Base-by-base conservation (phyloP, 139 green algal genomes). In the Eudorina sp. region DNA sequence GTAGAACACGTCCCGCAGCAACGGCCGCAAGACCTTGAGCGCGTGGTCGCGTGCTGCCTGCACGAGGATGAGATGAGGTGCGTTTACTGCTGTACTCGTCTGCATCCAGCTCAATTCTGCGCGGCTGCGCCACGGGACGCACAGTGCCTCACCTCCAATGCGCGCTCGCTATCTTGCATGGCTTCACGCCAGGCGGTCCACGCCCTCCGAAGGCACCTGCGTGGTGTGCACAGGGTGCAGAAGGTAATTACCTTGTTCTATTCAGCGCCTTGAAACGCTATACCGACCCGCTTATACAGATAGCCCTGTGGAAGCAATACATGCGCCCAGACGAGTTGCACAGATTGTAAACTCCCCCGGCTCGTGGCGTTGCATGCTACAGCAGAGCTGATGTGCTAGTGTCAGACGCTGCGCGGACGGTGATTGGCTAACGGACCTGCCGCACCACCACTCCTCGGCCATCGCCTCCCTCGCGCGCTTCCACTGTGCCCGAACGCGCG, bases 391-490 rank as follows among this genome's bases (percentile, higher is more conserved):
- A n/a, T n/a, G n/a, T n/a, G n/a, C n/a, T n/a, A n/a, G n/a, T n/a
- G n/a, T n/a, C n/a, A n/a, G n/a, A n/a, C n/a, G n/a, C n/a, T n/a
- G n/a, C n/a, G n/a, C n/a, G n/a, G n/a, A n/a, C n/a, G n/a, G n/a
- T n/a, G n/a, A n/a, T n/a, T n/a, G n/a, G n/a, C n/a, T 25, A 66
- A 66, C 55, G 29, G 66, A 89, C 70, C 70, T 84, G 84, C n/a
- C 43, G 2, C 13, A 27, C 84, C 82, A 88, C 66, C 64, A 88
- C 11, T 18, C 9, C 36, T 80, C 31, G 7, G 84, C 84, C 41
- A n/a, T 46, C 6, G 21, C 23, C 19, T 68, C 13, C 41, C 34
- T 11, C 55, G 48, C 70, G 23, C 53, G 53, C 73, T 84, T 84
- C 45, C 11, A 21, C 73, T 11, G n/a, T 18, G 5, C 23, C 0